Conservation (phyloP, 208 protist species). For the Leishmania arabica region DNA sequence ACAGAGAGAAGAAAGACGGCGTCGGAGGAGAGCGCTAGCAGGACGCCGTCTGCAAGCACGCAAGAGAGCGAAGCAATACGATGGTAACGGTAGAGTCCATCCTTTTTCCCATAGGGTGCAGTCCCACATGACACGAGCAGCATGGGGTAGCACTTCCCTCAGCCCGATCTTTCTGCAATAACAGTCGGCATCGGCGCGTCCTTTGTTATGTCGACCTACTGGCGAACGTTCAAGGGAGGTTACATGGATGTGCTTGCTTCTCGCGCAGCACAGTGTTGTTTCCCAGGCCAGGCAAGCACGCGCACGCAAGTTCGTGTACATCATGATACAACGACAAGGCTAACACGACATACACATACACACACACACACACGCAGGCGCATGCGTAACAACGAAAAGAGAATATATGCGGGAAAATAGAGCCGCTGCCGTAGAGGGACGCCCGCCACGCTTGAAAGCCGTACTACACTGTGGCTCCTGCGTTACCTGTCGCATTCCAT, state of each 20-base stretch:
- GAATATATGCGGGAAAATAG: neutral
- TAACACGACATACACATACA: neutral
- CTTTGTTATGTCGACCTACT: neutral
- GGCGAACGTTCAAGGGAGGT: neutral
- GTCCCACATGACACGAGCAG: neutral
- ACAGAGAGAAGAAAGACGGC: neutral
- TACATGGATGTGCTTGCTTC: neutral
- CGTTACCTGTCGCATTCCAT: conserved; percentile 8
- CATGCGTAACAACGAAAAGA: neutral
- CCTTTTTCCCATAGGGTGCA: neutral
- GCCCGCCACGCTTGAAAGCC: neutral
- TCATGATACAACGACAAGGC: neutral
- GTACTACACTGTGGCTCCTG: neutral
- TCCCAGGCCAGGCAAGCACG: neutral
- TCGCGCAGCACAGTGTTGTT: neutral
- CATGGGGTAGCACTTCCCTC: neutral
- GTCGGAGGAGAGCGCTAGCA: neutral
- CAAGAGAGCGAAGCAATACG: neutral
- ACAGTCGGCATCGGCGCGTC: neutral
- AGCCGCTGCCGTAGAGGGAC: too few relatives aligned
- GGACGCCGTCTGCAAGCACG: neutral
- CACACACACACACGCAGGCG: neutral
- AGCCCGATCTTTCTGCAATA: neutral
- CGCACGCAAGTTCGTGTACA: neutral
- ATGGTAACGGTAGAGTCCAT: neutral